Evolutionary conservation across 441 rosid species (phyloP), one percentile per base, ranked within the genome.

Genomic region (Manihot esculenta): DNA sequence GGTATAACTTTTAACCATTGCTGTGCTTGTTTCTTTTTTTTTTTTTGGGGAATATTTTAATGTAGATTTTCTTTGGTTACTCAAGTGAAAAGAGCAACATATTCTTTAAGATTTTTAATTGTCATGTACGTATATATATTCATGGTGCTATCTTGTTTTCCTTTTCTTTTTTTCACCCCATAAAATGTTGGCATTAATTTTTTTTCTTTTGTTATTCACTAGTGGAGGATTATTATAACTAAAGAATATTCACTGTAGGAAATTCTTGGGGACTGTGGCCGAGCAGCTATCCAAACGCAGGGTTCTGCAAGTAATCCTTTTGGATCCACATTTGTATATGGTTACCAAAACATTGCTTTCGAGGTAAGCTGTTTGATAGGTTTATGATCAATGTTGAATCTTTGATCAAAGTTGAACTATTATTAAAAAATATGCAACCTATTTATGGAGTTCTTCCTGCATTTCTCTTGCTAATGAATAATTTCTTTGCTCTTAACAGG

Each of bases 221-320:
- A 8, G 17, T 10, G 35, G 54, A 74, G 47, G 4, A 55, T 54
- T 73, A 70, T n/a, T 73, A 44, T 38, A 49, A 59, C 74, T 48
- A 59, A 67, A 51, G 41, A 38, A 27, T 64, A 35, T 70, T 65
- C 27, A 65, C 33, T 68, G 49, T 78, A 96, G 99, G 98, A 89
- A 78, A 89, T 90, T 79, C 96, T 96, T 41, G 99, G 98, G 59
- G 97, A 93, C 35, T 91, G 94, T 80, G 98, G 99, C 50, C 93
- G 94, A 76, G 96, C 98, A 41, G 99, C 97, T 66, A 96, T 96
- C 57, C 99, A 96, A 82, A 96, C 98, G 50, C 96, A 91, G 74
- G 98, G 99, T 47, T 96, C 98, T 76, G 74, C 88, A 8, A 89
- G 91, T 84, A 96, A 96, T 82, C 99, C 98, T 58, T 93, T 96